Conservation (phyloP, 2,329 filamentous ascomycete genomes). For the Aspergillus transmontanensis region DNA sequence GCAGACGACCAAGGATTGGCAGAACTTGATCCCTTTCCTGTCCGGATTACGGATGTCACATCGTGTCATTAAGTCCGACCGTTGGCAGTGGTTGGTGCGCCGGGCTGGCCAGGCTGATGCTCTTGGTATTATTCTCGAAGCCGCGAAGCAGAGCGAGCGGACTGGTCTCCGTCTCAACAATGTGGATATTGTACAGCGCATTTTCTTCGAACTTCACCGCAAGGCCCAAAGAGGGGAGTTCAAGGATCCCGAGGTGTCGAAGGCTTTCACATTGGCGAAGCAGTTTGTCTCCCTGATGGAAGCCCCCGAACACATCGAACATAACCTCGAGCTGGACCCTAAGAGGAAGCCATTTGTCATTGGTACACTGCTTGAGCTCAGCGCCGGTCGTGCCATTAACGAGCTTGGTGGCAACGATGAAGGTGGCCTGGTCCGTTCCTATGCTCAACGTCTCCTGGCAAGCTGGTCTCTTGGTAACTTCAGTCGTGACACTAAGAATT, state of each 20-base stretch:
- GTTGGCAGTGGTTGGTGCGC: slow-evolving; percentile 41
- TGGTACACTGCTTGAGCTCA: slow-evolving; percentile 48
- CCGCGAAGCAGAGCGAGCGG: slow-evolving; percentile 35
- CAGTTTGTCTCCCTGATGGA: slow-evolving; percentile 41
- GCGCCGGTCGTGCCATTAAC: slow-evolving; percentile 45
- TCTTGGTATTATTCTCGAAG: slow-evolving; percentile 38
- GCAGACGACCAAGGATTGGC: slow-evolving; percentile 41
- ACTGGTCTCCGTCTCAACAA: slow-evolving; percentile 41
- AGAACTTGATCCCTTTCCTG: slow-evolving; percentile 45
- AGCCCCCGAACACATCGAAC: slow-evolving; percentile 32
- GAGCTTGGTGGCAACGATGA: slow-evolving; percentile 42
- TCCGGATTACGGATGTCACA: slow-evolving; percentile 38
- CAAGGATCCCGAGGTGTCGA: slow-evolving; percentile 32
- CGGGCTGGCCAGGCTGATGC: slow-evolving; percentile 40
- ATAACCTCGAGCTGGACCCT: slow-evolving; percentile 33
- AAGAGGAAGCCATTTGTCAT: slow-evolving; percentile 46
- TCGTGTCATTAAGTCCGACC: slow-evolving; percentile 24
- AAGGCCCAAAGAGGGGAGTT: slow-evolving; percentile 38
- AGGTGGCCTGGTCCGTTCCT: slow-evolving; percentile 42
- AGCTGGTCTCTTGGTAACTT: slow-evolving; percentile 34
- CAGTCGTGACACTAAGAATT: slow-evolving; percentile 21
- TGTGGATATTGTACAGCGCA: slow-evolving; percentile 29
- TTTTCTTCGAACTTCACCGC: slow-evolving; percentile 42
- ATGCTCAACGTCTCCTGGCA: slow-evolving; percentile 41
- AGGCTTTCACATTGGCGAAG: slow-evolving; percentile 37